These are phyloP conservation scores for Tylopilus intermedius DNA, from an alignment of 768 basidiomycete genomes.

Conservation along the genomic window DNA sequence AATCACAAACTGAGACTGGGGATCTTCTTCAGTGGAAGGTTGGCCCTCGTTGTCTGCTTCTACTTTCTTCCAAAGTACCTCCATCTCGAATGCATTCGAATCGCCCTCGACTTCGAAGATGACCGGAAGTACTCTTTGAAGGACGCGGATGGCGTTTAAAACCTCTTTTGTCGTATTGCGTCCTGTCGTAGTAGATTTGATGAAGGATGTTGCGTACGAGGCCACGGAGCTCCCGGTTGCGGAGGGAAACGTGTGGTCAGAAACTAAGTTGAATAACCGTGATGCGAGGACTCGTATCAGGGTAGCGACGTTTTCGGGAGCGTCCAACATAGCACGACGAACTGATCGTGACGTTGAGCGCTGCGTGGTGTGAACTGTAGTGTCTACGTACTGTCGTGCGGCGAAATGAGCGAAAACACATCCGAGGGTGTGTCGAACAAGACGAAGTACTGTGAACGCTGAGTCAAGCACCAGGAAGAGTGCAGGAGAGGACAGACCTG, in stretches of 20 bases:
- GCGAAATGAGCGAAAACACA: constrained; percentile 83
- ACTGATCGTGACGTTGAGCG: constrained; percentile 42
- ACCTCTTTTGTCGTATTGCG: constrained; percentile 79
- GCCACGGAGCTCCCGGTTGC: constrained; percentile 50
- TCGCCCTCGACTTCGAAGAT: constrained; percentile 78
- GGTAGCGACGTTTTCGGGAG: constrained; percentile 83
- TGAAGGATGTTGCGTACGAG: constrained; percentile 66
- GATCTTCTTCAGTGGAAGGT: constrained; percentile 7
- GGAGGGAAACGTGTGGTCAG: constrained; percentile 77
- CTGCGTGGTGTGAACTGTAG: not conserved
- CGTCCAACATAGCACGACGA: constrained; percentile 71
- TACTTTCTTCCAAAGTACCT: constrained; percentile 76
- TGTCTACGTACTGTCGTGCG: constrained; percentile 67
- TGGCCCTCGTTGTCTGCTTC: constrained; percentile 40
- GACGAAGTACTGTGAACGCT: constrained; percentile 57
- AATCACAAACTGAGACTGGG: constrained; percentile 73
- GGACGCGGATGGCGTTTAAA: constrained; percentile 86
- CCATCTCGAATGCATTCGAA: constrained; percentile 65
- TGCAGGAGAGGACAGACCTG: constrained; percentile 46
- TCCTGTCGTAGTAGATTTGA: constrained; percentile 52
- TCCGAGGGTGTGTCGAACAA: constrained; percentile 89
- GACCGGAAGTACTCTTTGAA: constrained; percentile 87
- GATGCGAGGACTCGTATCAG: constrained; percentile 67
- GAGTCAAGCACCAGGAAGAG: not conserved
- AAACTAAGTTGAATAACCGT: constrained; percentile 68